Percentiles rank a stretch among this genome's conserved stretches.
phyloP scores from a whole-genome alignment of 176 grass and related monocot species.

The Bolboschoenus planiculmis region DNA sequence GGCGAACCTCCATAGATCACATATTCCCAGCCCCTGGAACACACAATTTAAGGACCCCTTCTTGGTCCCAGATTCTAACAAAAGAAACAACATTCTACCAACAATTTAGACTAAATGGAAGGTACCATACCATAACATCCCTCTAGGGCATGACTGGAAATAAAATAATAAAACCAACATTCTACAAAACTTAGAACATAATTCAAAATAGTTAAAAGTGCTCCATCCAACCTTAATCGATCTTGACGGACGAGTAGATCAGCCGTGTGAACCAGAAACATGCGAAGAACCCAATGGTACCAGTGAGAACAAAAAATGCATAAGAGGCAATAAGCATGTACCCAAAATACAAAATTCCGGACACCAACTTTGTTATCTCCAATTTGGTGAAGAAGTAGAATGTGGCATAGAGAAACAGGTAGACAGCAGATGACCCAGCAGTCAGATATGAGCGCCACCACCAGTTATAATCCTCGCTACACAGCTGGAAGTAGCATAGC shows the following conservation, averaged over 20 bases:
- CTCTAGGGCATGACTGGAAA: not conserved
- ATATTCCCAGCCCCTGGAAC: not conserved
- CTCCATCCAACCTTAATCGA: conserved; percentile 41
- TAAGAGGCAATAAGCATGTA: conserved; percentile 92
- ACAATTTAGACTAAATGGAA: not conserved
- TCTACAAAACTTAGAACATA: conserved; percentile 16
- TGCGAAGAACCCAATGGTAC: conserved; percentile 74
- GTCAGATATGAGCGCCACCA: conserved; percentile 94
- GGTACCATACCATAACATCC: conserved; percentile 6
- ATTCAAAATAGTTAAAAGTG: not conserved
- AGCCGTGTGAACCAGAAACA: conserved; percentile 85
- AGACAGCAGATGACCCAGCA: conserved; percentile 69
- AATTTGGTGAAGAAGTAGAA: conserved; percentile 97
- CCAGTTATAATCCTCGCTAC: conserved; percentile 83
- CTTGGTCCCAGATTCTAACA: not conserved
- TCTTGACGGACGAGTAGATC: conserved; percentile 89
- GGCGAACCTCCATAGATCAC: not conserved
- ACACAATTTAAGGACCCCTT: not conserved
- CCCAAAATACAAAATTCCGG: conserved; percentile 67
- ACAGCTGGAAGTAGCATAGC: conserved; percentile 95
- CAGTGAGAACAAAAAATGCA: conserved; percentile 77
- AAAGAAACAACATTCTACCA: not conserved
- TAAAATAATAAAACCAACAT: conserved; percentile 11
- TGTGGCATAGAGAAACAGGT: conserved; percentile 65
- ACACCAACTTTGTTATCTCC: conserved; percentile 71